phyloP scores from a whole-genome alignment of 2,329 filamentous ascomycete species.

The Cercospora citrullina region DNA sequence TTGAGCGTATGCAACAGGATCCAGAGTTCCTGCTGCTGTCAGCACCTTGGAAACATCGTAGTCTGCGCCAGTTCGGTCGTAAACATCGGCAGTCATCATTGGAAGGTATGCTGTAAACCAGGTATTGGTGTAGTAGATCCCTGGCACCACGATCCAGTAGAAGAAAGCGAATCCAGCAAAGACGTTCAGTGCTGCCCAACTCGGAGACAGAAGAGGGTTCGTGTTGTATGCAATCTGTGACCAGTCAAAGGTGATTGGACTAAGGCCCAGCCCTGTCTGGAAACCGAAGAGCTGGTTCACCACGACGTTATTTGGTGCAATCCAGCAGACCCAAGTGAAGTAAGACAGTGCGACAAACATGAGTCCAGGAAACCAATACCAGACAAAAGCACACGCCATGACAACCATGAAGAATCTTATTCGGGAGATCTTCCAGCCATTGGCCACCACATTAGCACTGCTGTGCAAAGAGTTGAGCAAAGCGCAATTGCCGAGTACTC shows the following conservation, averaged over 20 bases:
- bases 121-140: slow-evolving; percentile 56
- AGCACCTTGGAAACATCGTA: slow-evolving; percentile 82
- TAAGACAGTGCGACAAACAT: slow-evolving; percentile 83
- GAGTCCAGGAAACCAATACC: slow-evolving; percentile 75
- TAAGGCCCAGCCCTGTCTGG: slow-evolving; percentile 80
- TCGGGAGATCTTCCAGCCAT: slow-evolving; percentile 64
- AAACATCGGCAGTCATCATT: slow-evolving; percentile 79
- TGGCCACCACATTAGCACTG: slow-evolving; percentile 76
- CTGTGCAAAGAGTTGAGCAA: slow-evolving; percentile 82
- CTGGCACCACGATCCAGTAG: slow-evolving; percentile 47
- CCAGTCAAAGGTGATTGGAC: slow-evolving; percentile 89
- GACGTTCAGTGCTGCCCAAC: slow-evolving; percentile 45
- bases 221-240: slow-evolving; percentile 85
- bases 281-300: slow-evolving; percentile 74
- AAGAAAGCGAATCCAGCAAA: slow-evolving; percentile 48
- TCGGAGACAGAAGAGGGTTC: slow-evolving; percentile 55
- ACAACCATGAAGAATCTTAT: slow-evolving; percentile 82
- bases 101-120: slow-evolving; percentile 81
- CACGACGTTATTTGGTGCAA: slow-evolving; percentile 82
- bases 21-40: slow-evolving; percentile 42
- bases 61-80: slow-evolving; percentile 76
- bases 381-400: slow-evolving; percentile 69
- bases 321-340: slow-evolving; percentile 88
- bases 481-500: slow-evolving; percentile 81
- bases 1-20: slow-evolving; percentile 42